Evolutionary conservation across 1,284 basidiomycete genomes (phyloP), one percentile per base, ranked within the genome.

Genomic region (Boletellus sp.): DNA sequence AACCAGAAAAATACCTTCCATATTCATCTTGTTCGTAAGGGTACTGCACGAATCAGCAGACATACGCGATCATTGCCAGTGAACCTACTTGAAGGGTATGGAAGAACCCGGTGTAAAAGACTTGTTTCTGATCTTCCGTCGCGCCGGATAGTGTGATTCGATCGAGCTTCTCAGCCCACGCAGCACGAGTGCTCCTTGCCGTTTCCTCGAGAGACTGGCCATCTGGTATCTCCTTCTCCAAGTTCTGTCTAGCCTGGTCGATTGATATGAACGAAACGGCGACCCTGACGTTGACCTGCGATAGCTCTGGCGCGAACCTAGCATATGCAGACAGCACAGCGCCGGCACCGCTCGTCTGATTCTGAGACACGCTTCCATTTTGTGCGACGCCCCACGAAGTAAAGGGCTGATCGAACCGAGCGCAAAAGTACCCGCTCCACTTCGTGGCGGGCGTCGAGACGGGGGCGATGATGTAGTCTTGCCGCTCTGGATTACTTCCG

Each of bases 191-290:
- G 22, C 51, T 54, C 4, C 66, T 63, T 1, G 83, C 84, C 0
- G 89, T 91, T 43, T 79, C 64, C 58, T 89, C 86, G 6, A 93
- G 67, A 1, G 69, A 57, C 40, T 73, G 76, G 0, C 75, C 79
- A 56, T 90, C 82, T 1, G 82, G 78, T 60, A 89, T 74, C 73
- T 89, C 85, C 0, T 51, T 68, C 21, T 85, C 80, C 46, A 87
- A 60, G 59, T 86, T 87, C 60, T 61, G 65, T 41, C 84, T 70
- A 1, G 91, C 91, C 60, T 91, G 89, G 8, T 85, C 83, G 15
- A 85, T 71, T 1, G 86, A 89, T 54, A 93, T 88, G 62, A 91
- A 89, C 11, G 87, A 91, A 10, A 88, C 85, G 1, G 87, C 89
- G 1, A 93, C 72, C 10, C 87, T 75, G 8, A 89, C 80, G 16